These are phyloP conservation scores for Xylaria bambusicola DNA, from an alignment of 495 filamentous ascomycete species.

Conservation along the genomic window DNA sequence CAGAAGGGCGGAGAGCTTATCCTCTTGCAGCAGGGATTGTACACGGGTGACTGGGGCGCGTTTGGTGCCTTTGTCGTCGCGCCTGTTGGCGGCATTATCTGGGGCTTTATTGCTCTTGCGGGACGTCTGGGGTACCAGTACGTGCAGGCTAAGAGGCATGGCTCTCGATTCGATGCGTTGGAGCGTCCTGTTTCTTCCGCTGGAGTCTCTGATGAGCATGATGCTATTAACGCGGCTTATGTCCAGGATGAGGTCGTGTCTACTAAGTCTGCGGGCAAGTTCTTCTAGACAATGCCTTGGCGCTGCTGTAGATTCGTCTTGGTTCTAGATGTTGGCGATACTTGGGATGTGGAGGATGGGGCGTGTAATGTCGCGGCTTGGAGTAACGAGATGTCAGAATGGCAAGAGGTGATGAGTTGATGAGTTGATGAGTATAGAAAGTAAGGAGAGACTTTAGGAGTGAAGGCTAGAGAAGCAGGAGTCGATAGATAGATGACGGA, in stretches of 20 bases:
- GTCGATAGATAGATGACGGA: background rate
- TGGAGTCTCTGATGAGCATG: constrained; percentile 25
- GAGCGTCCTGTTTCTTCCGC: constrained; percentile 56
- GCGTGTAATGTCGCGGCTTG: background rate
- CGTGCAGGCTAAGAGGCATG: constrained; percentile 50
- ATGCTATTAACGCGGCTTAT: constrained; percentile 26
- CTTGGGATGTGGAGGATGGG: background rate
- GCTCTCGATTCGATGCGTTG: constrained; percentile 61
- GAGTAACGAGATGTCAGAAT: background rate
- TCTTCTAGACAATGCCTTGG: constrained; percentile 40
- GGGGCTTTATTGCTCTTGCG: constrained; percentile 61
- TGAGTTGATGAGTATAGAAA: no score
- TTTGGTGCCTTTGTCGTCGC: constrained; percentile 82
- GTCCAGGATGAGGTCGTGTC: constrained; percentile 28
- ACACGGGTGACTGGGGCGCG: constrained; percentile 69
- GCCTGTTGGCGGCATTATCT: constrained; percentile 69
- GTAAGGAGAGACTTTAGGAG: no score
- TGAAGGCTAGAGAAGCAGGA: background rate
- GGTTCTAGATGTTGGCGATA: no score
- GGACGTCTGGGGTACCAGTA: constrained; percentile 57
- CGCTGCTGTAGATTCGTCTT: no score
- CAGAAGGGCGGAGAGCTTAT: constrained; percentile 64
- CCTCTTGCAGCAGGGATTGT: constrained; percentile 68
- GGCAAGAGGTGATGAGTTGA: background rate
- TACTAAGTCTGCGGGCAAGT: constrained; percentile 52